Percentiles rank a stretch among this genome's conserved stretches.
Evolutionary conservation across 164 flowering plant genomes (phyloP).

Genomic region (Stephania japonica): DNA sequence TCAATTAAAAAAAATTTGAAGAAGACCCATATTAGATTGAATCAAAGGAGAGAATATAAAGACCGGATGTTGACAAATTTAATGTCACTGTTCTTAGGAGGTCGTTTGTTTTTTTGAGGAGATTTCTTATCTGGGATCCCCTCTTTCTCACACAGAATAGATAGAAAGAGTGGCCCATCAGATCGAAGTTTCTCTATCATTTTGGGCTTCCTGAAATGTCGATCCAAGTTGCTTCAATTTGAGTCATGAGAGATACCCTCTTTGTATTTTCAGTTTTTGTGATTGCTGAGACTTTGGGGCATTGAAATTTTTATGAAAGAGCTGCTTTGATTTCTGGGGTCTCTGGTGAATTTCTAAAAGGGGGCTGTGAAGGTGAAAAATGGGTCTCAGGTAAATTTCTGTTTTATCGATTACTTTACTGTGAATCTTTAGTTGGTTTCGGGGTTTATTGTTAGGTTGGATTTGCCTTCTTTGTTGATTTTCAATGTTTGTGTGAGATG

Average conservation of each 20-base stretch:
- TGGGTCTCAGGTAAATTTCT: conserved; percentile 62
- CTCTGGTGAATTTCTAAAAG: conserved; percentile 32
- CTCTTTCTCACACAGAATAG: conserved; percentile 31
- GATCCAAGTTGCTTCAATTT: conserved; percentile 64
- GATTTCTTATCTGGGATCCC: conserved; percentile 97
- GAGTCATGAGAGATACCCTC: conserved; percentile 33
- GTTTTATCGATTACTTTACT: background rate
- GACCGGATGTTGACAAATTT: conserved; percentile 99
- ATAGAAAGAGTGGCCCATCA: conserved; percentile 46
- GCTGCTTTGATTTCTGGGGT: conserved; percentile 17
- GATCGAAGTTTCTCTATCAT: conserved; percentile 59
- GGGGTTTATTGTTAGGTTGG: background rate
- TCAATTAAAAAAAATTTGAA: conserved; percentile 6
- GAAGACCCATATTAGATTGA: conserved; percentile 26
- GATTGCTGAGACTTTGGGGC: conserved; percentile 2
- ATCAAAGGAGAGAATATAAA: conserved; percentile 73
- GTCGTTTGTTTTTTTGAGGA: conserved; percentile 75
- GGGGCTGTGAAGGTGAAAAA: conserved; percentile 44
- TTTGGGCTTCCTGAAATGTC: conserved; percentile 35
- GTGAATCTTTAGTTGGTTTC: background rate
- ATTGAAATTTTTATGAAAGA: conserved; percentile 13
- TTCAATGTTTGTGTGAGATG: no score
- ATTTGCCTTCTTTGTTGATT: background rate
- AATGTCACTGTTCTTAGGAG: conserved; percentile 92
- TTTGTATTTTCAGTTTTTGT: conserved; percentile 19